Percentiles rank a stretch among this genome's conserved stretches.
Conservation (phyloP, 768 basidiomycete species). For the Phanerodontia chrysosporium region DNA sequence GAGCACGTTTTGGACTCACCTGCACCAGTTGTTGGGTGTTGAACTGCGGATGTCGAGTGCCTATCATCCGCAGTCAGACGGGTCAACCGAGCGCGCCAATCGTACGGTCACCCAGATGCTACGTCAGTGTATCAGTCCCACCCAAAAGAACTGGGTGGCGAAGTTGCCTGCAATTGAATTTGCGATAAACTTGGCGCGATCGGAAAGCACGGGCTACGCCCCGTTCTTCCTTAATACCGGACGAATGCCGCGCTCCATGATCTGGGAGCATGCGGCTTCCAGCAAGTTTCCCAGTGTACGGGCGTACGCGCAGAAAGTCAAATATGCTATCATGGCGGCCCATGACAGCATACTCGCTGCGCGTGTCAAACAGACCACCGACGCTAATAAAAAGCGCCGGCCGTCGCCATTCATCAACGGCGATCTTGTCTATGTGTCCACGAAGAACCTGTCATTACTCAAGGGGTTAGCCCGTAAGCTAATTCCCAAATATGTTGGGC, state of each 20-base stretch:
- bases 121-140: conserved; percentile 2
- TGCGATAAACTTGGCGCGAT: conserved; percentile 31
- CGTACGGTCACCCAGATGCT: conserved; percentile 15
- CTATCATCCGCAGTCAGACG: conserved; percentile 31
- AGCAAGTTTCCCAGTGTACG: conserved; percentile 18
- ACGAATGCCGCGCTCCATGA: conserved; percentile 14
- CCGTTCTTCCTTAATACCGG: conserved; percentile 27
- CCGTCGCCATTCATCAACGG: conserved; percentile 17
- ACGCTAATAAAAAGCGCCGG: conserved; percentile 24
- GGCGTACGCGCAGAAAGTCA: conserved; percentile 22
- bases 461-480: conserved; percentile 32
- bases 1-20: conserved; percentile 30
- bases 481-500: conserved; percentile 35
- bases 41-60: conserved; percentile 26
- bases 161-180: conserved; percentile 33
- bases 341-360: conserved; percentile 32
- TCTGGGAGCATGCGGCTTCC: background rate
- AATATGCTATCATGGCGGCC: conserved; percentile 22
- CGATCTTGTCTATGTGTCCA: conserved; percentile 32
- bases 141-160: conserved; percentile 27
- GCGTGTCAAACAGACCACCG: conserved; percentile 26
- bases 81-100: conserved; percentile 16
- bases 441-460: conserved; percentile 31
- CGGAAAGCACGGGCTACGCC: conserved; percentile 29
- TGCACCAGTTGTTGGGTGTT: conserved; percentile 14